phyloP scores from a whole-genome alignment of 2,329 filamentous ascomycete genomes.

The Ilyonectria destructans region DNA sequence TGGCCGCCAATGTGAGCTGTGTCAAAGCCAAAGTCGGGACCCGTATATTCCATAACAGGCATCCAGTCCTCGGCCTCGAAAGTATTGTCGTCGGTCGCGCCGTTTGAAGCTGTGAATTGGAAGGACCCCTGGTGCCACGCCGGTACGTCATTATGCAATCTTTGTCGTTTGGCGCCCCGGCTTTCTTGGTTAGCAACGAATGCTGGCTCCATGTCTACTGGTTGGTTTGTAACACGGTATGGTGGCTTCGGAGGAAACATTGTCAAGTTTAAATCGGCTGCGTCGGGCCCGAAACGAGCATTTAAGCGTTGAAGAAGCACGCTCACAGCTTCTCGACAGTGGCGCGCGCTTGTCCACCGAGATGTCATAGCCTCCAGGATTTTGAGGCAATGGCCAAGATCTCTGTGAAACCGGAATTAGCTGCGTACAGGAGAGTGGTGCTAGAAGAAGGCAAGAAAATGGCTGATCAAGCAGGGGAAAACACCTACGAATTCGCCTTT shows the following conservation, averaged over 20 bases:
- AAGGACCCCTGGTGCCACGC: conserved; percentile 8
- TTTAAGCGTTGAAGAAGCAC: conserved; percentile 5
- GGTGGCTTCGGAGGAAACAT: background rate
- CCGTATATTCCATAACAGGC: conserved; percentile 26
- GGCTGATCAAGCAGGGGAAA: background rate
- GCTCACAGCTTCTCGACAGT: conserved; percentile 16
- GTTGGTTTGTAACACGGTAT: background rate
- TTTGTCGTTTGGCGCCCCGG: conserved; percentile 1
- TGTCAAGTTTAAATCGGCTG: background rate
- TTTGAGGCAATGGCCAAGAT: conserved; percentile 18
- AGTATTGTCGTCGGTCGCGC: background rate
- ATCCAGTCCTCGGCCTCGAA: conserved; percentile 13
- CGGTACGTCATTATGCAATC: background rate
- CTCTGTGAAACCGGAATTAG: conserved; percentile 12
- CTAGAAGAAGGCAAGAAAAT: background rate
- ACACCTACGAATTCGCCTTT: conserved; percentile 37
- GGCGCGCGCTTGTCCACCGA: conserved; percentile 22
- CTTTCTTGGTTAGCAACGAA: background rate
- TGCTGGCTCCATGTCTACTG: background rate
- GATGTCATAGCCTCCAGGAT: conserved; percentile 14
- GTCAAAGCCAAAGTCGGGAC: conserved; percentile 31
- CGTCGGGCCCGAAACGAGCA: background rate
- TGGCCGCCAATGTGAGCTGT: conserved; percentile 12
- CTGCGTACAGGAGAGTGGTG: background rate
- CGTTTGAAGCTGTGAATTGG: background rate